Evolutionary conservation across 2,329 filamentous ascomycete species (phyloP).

Genomic region (Aspergillus alliaceus): DNA sequence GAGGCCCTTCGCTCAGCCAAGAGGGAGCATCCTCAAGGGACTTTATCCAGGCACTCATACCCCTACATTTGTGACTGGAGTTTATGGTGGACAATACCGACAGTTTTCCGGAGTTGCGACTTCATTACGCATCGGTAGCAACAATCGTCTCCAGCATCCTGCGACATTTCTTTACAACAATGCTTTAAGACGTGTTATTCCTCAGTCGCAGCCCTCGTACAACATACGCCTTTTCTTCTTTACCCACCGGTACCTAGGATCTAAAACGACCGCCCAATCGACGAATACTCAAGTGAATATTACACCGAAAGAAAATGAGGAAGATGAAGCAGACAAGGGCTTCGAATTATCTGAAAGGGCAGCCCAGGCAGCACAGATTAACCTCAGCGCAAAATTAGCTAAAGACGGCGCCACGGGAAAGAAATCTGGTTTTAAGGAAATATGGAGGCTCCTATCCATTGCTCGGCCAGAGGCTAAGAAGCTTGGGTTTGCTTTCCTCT

Average conservation of each 20-base stretch:
- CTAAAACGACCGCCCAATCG: constrained; percentile 20
- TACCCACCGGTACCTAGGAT: constrained; percentile 25
- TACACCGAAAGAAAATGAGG: constrained; percentile 41
- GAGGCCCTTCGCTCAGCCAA: constrained; percentile 24
- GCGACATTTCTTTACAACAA: constrained; percentile 16
- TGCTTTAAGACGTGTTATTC: constrained; percentile 9
- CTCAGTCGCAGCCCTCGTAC: constrained; percentile 18
- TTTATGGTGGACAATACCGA: constrained; percentile 14
- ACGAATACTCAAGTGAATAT: constrained; percentile 25
- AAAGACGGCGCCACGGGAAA: constrained; percentile 67
- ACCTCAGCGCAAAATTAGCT: constrained; percentile 81
- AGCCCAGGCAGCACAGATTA: constrained; percentile 81
- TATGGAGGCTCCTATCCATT: constrained; percentile 85
- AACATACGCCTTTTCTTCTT: constrained; percentile 29
- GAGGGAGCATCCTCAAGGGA: constrained; percentile 18
- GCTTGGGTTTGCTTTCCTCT: constrained; percentile 75
- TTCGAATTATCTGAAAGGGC: constrained; percentile 81
- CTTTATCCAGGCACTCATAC: constrained; percentile 15
- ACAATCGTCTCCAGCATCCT: constrained; percentile 14
- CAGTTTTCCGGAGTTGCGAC: constrained; percentile 26
- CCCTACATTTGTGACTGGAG: not conserved
- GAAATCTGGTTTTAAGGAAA: constrained; percentile 67
- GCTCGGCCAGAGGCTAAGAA: constrained; percentile 80
- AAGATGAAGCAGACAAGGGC: constrained; percentile 58
- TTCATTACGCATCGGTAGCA: constrained; percentile 20